Percentiles rank a stretch among this genome's conserved stretches.
These are phyloP conservation scores for Monosporozyma unispora DNA, from an alignment of 805 yeast species.

Conservation along the genomic window DNA sequence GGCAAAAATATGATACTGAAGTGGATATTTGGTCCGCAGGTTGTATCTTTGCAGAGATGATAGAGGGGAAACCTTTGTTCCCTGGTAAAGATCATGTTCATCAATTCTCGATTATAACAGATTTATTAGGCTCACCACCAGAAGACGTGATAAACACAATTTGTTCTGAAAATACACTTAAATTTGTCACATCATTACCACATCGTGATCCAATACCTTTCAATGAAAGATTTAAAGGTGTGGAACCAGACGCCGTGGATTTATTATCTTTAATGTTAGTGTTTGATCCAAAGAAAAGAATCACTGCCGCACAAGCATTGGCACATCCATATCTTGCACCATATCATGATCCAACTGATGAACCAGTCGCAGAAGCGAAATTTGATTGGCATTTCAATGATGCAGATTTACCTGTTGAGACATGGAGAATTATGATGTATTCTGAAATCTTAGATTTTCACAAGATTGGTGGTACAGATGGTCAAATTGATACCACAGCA, in stretches of 20 bases:
- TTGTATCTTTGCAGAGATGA: conserved; percentile 95
- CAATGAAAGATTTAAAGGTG: conserved; percentile 53
- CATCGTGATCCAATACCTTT: conserved; percentile 88
- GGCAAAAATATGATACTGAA: conserved; percentile 96
- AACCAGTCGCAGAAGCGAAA: conserved; percentile 76
- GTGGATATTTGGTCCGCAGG: conserved; percentile 98
- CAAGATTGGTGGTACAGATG: conserved; percentile 55
- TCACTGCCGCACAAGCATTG: conserved; percentile 84
- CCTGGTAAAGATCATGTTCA: conserved; percentile 99
- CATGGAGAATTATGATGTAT: conserved; percentile 99
- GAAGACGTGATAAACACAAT: conserved; percentile 92
- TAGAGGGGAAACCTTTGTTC: conserved; percentile 91
- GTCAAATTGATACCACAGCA: conserved; percentile 29
- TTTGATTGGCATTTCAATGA: conserved; percentile 98
- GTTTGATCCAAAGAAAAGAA: conserved; percentile 90
- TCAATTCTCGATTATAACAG: conserved; percentile 95
- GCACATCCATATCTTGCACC: conserved; percentile 88
- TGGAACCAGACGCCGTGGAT: conserved; percentile 82
- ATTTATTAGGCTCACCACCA: conserved; percentile 92
- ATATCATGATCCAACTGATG: conserved; percentile 95
- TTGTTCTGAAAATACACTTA: conserved; percentile 87
- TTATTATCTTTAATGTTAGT: conserved; percentile 82
- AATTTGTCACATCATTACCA: conserved; percentile 90
- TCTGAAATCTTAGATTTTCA: conserved; percentile 94
- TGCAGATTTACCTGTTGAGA: conserved; percentile 77